Evolutionary conservation across 2,329 filamentous ascomycete genomes (phyloP).

Genomic region (Penicillium sp.): DNA sequence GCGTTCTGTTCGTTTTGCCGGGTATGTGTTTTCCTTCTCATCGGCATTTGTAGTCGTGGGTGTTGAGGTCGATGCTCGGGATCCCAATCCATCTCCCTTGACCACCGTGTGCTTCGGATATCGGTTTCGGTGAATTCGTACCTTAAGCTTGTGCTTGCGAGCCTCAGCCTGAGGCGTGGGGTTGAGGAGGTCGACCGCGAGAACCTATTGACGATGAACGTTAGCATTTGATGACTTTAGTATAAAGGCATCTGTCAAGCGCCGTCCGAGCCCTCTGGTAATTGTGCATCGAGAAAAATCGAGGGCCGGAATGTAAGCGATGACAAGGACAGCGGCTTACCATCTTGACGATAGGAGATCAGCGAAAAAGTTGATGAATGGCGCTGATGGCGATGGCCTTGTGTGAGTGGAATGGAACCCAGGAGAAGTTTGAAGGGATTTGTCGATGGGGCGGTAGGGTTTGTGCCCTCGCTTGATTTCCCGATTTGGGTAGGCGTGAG

Average conservation of each 20-base stretch:
- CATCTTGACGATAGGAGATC: conserved; percentile 45
- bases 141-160: conserved; percentile 99
- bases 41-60: not conserved
- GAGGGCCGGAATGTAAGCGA: conserved; percentile 2
- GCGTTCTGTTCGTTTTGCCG: not conserved
- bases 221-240: conserved; percentile 19
- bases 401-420: conserved; percentile 33
- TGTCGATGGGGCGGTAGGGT: conserved; percentile 31
- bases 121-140: conserved; percentile 47
- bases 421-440: conserved; percentile 35
- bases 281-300: conserved; percentile 1
- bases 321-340: conserved; percentile 27
- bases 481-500: conserved; percentile 21
- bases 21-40: not conserved
- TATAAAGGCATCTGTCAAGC: not conserved
- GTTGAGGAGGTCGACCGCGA: conserved; percentile 99
- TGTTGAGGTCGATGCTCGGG: not conserved
- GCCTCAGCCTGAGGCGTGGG: conserved; percentile 95
- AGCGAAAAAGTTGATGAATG: conserved; percentile 38
- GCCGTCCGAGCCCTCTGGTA: not conserved
- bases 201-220: conserved; percentile 63
- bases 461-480: conserved; percentile 39
- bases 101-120: conserved; percentile 4
- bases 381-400: conserved; percentile 43
- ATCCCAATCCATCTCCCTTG: conserved; percentile 9